Evolutionary conservation across 2,329 filamentous ascomycete species (phyloP), one percentile per base, ranked within the genome.

Genomic region (Ceratocystiopsis minuta): DNA sequence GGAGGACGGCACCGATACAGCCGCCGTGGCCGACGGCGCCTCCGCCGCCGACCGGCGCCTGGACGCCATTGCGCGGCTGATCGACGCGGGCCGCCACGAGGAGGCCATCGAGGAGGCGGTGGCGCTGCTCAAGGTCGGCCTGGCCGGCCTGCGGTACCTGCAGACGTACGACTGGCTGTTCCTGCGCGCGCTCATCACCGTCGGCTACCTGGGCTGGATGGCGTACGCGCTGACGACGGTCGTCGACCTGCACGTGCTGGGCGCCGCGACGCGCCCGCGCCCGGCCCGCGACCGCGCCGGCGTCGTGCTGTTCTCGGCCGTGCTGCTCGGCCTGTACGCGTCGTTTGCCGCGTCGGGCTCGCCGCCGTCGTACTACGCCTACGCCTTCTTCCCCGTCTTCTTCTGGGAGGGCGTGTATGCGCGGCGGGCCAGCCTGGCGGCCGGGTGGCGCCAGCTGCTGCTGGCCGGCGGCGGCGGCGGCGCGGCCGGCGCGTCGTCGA

Each of bases 81-180:
- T 96, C 42, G 64, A 73, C 14, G 60, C 61, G 11, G 76, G 72
- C 9, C 66, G 72, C 37, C 77, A 78, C 48, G 76, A 88, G 43
- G 72, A 83, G 50, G 84, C 88, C 2, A 94, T 96, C 51, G 66
- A 75, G 44, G 72, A 82, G 52, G 85, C 83, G 1, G 76, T 80
- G 36, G 72, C 76, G 24, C 66, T 98, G 14, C 81, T 96, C 46
- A 71, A 80, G 45, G 62, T 83, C 40, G 80, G 76, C 2, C 68
- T 98, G 1, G 72, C 85, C 46, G 90, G 90, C 9, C 64, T 98
- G 46, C 75, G 90, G 40, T 98, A 98, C 57, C 69, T 98, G 20
- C 90, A 98, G 59, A 98, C 87, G 0, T 98, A 98, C 53, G 90
- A 98, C 62, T 98, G 90, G 90, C 68, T 98, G 3, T 98, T 98